Evolutionary conservation across 2,329 filamentous ascomycete genomes (phyloP).

Genomic region (Byssothecium circinans): DNA sequence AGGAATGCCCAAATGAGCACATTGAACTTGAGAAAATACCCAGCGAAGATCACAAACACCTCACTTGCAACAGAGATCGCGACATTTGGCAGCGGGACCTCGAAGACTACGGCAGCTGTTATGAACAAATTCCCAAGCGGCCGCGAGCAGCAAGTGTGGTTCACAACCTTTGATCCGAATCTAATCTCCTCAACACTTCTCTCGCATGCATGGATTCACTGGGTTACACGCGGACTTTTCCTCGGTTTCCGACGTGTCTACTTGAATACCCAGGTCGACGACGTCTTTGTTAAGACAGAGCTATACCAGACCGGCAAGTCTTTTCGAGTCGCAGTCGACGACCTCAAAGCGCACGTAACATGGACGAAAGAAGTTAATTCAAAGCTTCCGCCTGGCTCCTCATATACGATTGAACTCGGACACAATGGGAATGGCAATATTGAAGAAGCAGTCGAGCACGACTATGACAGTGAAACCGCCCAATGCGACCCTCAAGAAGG

Average conservation of each 20-base stretch:
- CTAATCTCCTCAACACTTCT: slow-evolving; percentile 57
- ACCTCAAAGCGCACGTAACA: slow-evolving; percentile 22
- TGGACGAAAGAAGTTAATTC: slow-evolving; percentile 28
- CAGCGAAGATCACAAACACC: slow-evolving; percentile 56
- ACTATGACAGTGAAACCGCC: slow-evolving; percentile 21
- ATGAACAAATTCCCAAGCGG: slow-evolving; percentile 55
- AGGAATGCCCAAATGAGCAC: slow-evolving; percentile 23
- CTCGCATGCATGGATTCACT: slow-evolving; percentile 63
- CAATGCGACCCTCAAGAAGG: slow-evolving; percentile 34
- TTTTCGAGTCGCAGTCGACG: slow-evolving; percentile 48
- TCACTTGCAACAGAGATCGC: slow-evolving; percentile 56
- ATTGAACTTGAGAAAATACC: slow-evolving; percentile 56
- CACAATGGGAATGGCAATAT: slow-evolving; percentile 37
- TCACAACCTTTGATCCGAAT: slow-evolving; percentile 53
- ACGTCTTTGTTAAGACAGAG: slow-evolving; percentile 56
- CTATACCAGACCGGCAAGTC: slow-evolving; percentile 45
- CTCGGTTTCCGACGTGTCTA: slow-evolving; percentile 57
- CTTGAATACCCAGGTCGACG: slow-evolving; percentile 60
- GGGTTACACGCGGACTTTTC: slow-evolving; percentile 60
- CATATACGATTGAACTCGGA: slow-evolving; percentile 27
- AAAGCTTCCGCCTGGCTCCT: slow-evolving; percentile 22
- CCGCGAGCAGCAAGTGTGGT: slow-evolving; percentile 63
- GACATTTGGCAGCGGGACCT: slow-evolving; percentile 48
- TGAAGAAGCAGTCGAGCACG: slow-evolving; percentile 21
- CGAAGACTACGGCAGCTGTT: slow-evolving; percentile 52